Base-by-base conservation (phyloP, 2,329 filamentous ascomycete species). In the Drechmeria coniospora region DNA sequence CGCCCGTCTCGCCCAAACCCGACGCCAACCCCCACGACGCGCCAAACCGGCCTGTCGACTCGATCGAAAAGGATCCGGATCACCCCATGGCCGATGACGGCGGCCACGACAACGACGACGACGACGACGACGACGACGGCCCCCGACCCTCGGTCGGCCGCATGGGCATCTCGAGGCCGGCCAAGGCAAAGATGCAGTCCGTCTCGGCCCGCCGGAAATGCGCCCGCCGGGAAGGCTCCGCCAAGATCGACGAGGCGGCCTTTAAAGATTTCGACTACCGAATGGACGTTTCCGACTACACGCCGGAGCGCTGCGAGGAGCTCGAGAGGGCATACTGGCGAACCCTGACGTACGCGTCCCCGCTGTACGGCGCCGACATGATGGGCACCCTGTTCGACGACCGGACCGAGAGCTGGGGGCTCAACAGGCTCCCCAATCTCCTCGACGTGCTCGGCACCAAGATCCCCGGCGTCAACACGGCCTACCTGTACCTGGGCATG, bases 401-500 rank as follows among this genome's bases (percentile, higher is more conserved):
- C 24, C 66, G 68, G 2, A 84, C 78, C 3, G 77, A 80, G 6
- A 65, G 62, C 18, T 98, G 90, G 90, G 98, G 98, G 42, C 72
- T 98, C 24, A 90, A 92, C 42, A 92, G 92, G 47, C 65, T 98
- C 17, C 82, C 83, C 9, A 98, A 95, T 41, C 58, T 98, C 31
- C 67, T 98, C 21, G 90, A 98, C 51, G 82, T 94, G 4, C 64
- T 98, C 2, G 90, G 90, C 6, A 87, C 84, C 31, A 93, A 94
- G 42, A 83, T 98, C 7, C 92, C 90, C 3, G 90, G 90, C 39
- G 92, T 98, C 46, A 98, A 98, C 46, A 98, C 87, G 2, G 87
- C 90, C 2, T 98, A 98, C 47, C 69, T 98, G 2, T 98, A 98
- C 47, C 65, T 98, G 33, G 90, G 90, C 23, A 98, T 98, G 90